Evolutionary conservation across 176 grass and related monocot species (phyloP).

Genomic region (Miscanthus lutarioriparius): DNA sequence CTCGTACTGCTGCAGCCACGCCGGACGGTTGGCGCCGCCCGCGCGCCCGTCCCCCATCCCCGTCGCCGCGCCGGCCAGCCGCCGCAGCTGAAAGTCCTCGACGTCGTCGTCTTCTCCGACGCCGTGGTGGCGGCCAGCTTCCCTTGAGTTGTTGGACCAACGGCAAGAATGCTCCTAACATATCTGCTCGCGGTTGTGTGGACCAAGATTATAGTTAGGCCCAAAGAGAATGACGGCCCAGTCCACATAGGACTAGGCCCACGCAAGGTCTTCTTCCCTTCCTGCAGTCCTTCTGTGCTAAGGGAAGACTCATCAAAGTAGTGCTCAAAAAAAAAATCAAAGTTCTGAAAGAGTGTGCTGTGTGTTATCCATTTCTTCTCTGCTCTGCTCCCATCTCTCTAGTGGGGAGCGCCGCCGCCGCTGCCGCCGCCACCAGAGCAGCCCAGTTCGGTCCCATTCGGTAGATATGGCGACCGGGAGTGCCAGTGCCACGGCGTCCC

Average conservation of each 20-base stretch:
- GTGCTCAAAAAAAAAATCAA: no score
- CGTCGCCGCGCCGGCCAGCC: slow-evolving; percentile 17
- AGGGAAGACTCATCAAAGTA: not conserved
- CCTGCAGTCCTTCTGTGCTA: not conserved
- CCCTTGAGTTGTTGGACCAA: not conserved
- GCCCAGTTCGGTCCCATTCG: not conserved
- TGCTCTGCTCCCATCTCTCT: not conserved
- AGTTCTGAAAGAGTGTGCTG: no score
- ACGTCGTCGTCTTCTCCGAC: slow-evolving; percentile 17
- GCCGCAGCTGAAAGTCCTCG: not conserved
- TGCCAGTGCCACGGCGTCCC: slow-evolving; percentile 28
- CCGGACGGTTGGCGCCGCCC: slow-evolving; percentile 62
- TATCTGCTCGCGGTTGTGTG: not conserved
- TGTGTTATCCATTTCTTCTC: slow-evolving; percentile 39
- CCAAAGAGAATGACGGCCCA: not conserved
- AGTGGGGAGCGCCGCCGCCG: slow-evolving; percentile 3
- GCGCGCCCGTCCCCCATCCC: slow-evolving; percentile 84
- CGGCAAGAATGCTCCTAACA: no score
- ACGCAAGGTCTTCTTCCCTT: not conserved
- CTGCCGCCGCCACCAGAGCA: not conserved
- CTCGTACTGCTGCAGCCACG: slow-evolving; percentile 96
- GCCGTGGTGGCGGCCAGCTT: slow-evolving; percentile 11
- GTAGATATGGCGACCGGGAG: slow-evolving; percentile 23
- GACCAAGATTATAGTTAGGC: not conserved
- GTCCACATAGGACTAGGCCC: not conserved